Conservation (phyloP, 2,329 filamentous ascomycete species). For the Neopestalotiopsis clavispora region DNA sequence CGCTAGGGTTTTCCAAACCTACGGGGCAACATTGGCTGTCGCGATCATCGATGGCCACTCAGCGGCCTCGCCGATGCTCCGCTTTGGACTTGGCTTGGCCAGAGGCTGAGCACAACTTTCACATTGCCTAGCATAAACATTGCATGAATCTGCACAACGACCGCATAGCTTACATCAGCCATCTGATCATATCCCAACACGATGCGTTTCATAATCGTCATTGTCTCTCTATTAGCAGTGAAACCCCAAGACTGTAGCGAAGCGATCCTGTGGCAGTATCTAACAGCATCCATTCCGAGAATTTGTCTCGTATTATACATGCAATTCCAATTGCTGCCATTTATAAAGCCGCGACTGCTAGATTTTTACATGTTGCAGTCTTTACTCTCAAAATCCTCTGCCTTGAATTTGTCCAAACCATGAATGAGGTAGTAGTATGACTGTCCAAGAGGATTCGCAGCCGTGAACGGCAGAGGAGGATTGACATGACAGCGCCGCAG, state of each 20-base stretch:
- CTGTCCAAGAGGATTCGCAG: too few species aligned
- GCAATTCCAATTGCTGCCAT: neutral
- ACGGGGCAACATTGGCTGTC: neutral
- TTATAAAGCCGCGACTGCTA: neutral
- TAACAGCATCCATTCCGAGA: neutral
- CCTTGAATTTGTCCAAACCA: too few species aligned
- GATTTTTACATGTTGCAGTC: neutral
- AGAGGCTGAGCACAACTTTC: neutral
- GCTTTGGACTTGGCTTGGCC: neutral
- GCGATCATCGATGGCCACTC: neutral
- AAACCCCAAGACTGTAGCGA: neutral
- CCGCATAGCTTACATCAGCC: neutral
- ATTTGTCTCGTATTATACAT: neutral
- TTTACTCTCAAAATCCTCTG: neutral
- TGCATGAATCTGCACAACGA: neutral
- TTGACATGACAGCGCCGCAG: too few species aligned
- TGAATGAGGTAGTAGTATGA: too few species aligned
- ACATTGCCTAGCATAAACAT: neutral
- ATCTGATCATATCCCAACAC: neutral
- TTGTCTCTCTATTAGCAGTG: neutral
- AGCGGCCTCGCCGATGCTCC: neutral
- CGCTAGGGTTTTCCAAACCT: conserved; percentile 19
- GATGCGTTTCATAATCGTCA: neutral
- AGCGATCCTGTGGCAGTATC: neutral
- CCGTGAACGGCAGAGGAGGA: too few species aligned